Conservation (phyloP, 129 eudicot species). For the Centrapalus pauciflorus region DNA sequence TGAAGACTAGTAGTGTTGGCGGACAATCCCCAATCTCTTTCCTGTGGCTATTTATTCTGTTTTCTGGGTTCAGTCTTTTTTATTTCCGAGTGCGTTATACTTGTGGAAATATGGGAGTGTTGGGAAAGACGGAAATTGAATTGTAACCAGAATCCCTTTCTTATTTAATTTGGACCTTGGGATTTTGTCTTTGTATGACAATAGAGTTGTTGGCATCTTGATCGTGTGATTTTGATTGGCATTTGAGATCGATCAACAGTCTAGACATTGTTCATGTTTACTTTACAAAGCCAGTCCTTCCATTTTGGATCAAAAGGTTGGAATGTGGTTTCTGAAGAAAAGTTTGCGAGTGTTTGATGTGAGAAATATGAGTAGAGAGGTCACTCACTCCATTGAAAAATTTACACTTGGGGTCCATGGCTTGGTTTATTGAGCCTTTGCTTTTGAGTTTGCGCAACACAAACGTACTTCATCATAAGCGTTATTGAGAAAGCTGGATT, state of each 20-base stretch:
- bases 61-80: slow-evolving; percentile 7
- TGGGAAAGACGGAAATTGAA: slow-evolving; percentile 15
- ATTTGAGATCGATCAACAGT: background rate
- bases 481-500: too few relatives aligned
- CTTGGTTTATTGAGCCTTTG: too few relatives aligned
- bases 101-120: slow-evolving; percentile 28
- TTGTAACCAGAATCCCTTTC: slow-evolving; percentile 22
- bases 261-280: too few relatives aligned
- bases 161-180: slow-evolving; percentile 22
- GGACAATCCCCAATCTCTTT: background rate
- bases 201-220: background rate
- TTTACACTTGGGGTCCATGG: too few relatives aligned
- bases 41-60: slow-evolving; percentile 16
- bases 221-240: too few relatives aligned
- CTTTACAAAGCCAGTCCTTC: too few relatives aligned
- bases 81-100: slow-evolving; percentile 39
- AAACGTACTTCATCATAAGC: too few relatives aligned
- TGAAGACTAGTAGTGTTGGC: slow-evolving; percentile 36
- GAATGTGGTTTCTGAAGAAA: too few relatives aligned
- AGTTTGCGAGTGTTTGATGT: too few relatives aligned
- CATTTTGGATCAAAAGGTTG: too few relatives aligned
- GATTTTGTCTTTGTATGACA: background rate
- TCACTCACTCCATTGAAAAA: too few relatives aligned
- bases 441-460: too few relatives aligned
- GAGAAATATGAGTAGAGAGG: background rate